Evolutionary conservation across 78 protist species (phyloP), one percentile per base, ranked within the genome.

Genomic region (Kipferlia bialata): DNA sequence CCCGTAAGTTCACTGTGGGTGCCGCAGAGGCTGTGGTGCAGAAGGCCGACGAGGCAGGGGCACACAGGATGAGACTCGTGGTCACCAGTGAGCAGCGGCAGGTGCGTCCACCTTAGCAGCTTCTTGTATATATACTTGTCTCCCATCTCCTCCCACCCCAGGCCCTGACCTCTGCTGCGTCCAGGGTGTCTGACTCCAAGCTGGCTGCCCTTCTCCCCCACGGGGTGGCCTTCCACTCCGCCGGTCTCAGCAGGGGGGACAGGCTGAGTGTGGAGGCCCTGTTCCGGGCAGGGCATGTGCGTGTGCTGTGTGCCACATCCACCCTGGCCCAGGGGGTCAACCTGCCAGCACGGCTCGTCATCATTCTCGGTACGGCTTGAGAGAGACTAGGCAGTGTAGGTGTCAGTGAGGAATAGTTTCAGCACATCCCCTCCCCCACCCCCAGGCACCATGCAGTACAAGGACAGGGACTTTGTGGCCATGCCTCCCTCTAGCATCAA

Each of bases 281-380:
- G 24, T 80, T 68, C 58, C 1, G 6, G n/a, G 12, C 12, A 39
- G 38, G 63, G 10, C 17, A 34, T 15, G 28, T 80, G n/a, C 1
- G 13, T 15, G 75, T 80, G 2, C 53, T 73, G 32, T 73, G 79
- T 64, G 39, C 80, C 20, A 80, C 84, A 10, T 38, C 73, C 24
- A 75, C 84, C 13, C 61, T 81, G 26, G 85, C 84, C 22, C 62
- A 29, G 63, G 80, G 84, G 2, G 85, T 82, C 36, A 82, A 82
- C 56, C 75, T 82, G 22, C 86, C 86, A 0, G 86, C 86, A 29
- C 72, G 57, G n/a, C 26, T 71, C 5, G 81, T 76, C 44, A 33
- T 82, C n/a, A 37, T 82, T 38, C 71, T 73, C 51, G 29, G 64
- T 32, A 81, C 85, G 20, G n/a, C n/a, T n/a, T n/a, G n/a, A n/a